phyloP scores from a whole-genome alignment of 1,139 yeast genomes.

The Debaryomycetaceae sp. region DNA sequence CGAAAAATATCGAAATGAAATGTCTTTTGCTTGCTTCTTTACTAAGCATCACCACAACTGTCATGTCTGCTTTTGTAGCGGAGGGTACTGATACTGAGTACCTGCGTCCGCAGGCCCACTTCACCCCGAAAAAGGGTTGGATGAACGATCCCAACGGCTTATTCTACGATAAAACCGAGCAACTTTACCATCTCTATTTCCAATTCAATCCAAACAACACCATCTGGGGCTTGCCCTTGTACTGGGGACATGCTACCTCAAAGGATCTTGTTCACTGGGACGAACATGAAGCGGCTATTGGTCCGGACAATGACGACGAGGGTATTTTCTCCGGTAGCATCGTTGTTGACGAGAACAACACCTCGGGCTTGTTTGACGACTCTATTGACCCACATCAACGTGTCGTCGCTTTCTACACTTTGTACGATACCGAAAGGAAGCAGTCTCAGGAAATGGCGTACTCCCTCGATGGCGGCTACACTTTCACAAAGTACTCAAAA shows the following conservation, averaged over 20 bases:
- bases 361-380: conserved; percentile 1
- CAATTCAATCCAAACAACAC: conserved; percentile 1
- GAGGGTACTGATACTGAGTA: too few species aligned
- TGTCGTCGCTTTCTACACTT: conserved; percentile 1
- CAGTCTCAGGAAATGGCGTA: conserved; percentile 1
- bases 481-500: not conserved
- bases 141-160: conserved; percentile 1
- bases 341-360: not conserved
- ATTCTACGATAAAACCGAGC: not conserved
- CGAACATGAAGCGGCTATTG: not conserved
- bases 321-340: conserved; percentile 1
- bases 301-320: not conserved
- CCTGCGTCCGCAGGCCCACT: not conserved
- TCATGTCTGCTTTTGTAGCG: too few species aligned
- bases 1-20: too few species aligned
- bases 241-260: conserved; percentile 1
- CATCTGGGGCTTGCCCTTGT: conserved; percentile 1
- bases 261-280: not conserved
- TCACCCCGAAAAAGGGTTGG: conserved; percentile 1
- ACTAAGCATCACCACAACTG: too few species aligned
- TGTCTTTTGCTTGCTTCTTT: too few species aligned
- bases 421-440: not conserved
- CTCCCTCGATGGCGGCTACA: not conserved
- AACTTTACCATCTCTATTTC: not conserved
- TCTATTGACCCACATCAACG: conserved; percentile 1